Conservation (phyloP, 2,329 filamentous ascomycete genomes). For the Thielaviopsis euricoi region DNA sequence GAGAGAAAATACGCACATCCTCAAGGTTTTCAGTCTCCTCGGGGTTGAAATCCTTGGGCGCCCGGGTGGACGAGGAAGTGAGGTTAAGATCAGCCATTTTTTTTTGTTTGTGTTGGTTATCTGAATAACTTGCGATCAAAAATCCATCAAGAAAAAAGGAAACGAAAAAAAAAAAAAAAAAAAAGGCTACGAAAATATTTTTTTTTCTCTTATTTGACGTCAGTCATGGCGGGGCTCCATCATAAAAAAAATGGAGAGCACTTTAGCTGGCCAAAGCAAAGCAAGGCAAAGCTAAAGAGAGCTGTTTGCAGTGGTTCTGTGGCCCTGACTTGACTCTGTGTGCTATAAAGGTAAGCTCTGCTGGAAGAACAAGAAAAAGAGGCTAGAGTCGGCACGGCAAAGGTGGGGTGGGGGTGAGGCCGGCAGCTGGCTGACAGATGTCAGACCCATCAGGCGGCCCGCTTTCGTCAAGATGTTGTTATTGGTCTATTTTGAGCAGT, state of each 20-base stretch:
- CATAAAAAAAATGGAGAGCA: neutral
- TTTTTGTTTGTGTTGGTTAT: neutral
- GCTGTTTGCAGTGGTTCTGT: too few relatives aligned
- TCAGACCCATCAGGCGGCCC: too few relatives aligned
- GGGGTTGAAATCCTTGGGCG: constrained; percentile 31
- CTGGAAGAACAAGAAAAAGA: too few relatives aligned
- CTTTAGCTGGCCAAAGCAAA: neutral
- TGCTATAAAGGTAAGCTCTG: too few relatives aligned
- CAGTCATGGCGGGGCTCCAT: neutral
- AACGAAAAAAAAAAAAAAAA: neutral
- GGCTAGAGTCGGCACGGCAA: neutral
- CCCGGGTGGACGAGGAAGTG: constrained; percentile 1
- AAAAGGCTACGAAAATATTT: neutral
- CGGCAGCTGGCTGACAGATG: neutral
- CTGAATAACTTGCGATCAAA: neutral
- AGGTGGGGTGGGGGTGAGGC: neutral
- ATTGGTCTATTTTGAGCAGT: neutral
- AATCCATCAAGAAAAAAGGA: neutral
- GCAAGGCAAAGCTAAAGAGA: neutral
- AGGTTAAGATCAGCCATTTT: constrained; percentile 10
- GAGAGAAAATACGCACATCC: constrained; percentile 28
- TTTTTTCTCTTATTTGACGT: neutral
- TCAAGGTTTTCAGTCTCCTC: constrained; percentile 38
- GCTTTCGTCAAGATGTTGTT: neutral
- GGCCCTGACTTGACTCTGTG: too few relatives aligned